Base-by-base conservation (phyloP, 2,329 filamentous ascomycete species). In the Fusarium irregulare region DNA sequence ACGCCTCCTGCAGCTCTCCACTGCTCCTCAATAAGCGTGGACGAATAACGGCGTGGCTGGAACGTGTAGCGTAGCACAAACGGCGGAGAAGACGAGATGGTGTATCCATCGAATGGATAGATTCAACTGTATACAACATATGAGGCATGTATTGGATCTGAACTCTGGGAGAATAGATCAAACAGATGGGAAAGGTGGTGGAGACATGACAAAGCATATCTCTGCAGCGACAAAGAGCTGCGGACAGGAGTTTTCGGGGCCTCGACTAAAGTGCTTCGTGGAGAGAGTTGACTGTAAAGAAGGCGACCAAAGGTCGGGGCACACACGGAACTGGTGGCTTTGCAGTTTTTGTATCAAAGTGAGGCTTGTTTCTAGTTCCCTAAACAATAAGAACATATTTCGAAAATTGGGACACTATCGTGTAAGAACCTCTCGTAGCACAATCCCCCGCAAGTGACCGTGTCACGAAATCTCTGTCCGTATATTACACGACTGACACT, bases 1-100 rank as follows among this genome's bases (percentile, higher is more conserved):
- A 76, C 83, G 84, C 30, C 78, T 91, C 51, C 79, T 91, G 73
- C 84, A 88, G 75, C 76, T 87, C 63, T 77, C 80, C 56, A 77
- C 76, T 41, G 74, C 78, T 40, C 58, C 74, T 46, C 71, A 78
- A 61, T 78, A 77, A 55, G 62, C 47, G 20, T 47, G 48, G 55
- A 54, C 27, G 44, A 41, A 40, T 45, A 16, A 37, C 46, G 47
- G 51, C 47, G 32, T 67, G 25, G 57, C 42, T 47, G 34, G 34
- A 14, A 59, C 46, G 50, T 70, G 47, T 40, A 64, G 20, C 50
- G 66, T 67, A 48, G 61, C 64, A 66, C 71, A 20, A 61, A 40
- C 47, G 51, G 49, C 28, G 64, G 60, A 65, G 56, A 68, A 60
- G 28, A 60, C 51, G 56, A 56, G 45, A 51, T 41, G 49, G 32